These are phyloP conservation scores for Trebouxia sp. DNA, from an alignment of 139 green algal species.

Conservation along the genomic window DNA sequence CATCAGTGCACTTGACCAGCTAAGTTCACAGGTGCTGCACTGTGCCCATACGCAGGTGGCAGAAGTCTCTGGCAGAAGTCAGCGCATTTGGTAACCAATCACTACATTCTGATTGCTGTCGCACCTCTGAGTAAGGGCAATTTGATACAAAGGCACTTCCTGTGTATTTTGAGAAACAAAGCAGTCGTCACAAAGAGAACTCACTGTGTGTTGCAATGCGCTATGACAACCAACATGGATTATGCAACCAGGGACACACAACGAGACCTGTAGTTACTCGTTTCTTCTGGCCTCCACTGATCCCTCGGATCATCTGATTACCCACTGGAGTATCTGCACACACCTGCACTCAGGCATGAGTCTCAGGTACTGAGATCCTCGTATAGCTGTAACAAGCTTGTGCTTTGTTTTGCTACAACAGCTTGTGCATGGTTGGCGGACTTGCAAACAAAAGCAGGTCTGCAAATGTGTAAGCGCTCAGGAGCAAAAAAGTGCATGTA, in stretches of 20 bases:
- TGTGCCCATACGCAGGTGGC: not conserved
- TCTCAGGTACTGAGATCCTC: not conserved
- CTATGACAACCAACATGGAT: too few relatives aligned
- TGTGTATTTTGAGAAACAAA: too few relatives aligned
- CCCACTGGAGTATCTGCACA: conserved; percentile 60
- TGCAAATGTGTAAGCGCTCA: too few relatives aligned
- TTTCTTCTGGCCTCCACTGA: conserved; percentile 66
- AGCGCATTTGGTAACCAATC: too few relatives aligned
- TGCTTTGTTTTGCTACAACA: not conserved
- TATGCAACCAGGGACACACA: not conserved
- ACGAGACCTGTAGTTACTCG: conserved; percentile 39
- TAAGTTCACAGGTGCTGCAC: not conserved
- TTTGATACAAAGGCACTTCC: too few relatives aligned
- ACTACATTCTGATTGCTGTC: too few relatives aligned
- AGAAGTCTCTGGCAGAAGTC: not conserved
- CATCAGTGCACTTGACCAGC: not conserved
- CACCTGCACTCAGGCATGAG: not conserved
- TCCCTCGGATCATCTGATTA: conserved; percentile 61
- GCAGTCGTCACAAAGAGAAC: too few relatives aligned
- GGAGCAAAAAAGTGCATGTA: too few relatives aligned
- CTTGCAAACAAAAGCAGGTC: too few relatives aligned
- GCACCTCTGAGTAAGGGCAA: too few relatives aligned
- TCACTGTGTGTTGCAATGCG: too few relatives aligned
- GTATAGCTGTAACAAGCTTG: not conserved
- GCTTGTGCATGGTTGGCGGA: not conserved